Base-by-base conservation (phyloP, 2,329 filamentous ascomycete genomes). In the Phoma sp. region DNA sequence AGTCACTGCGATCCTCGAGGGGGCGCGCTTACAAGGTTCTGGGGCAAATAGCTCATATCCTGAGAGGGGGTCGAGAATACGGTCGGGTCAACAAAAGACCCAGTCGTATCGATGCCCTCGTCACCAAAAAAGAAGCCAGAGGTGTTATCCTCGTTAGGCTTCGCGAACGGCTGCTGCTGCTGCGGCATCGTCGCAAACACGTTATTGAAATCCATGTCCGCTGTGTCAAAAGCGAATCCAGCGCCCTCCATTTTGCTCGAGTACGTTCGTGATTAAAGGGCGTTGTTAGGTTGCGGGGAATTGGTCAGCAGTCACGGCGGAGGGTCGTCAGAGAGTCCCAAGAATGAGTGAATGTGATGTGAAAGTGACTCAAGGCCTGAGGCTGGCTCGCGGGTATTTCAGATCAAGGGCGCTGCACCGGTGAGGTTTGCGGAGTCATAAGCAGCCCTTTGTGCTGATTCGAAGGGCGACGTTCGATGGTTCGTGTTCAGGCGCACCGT, bases 91-190 rank as follows among this genome's bases (percentile, higher is more conserved):
- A 67, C 58, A 45, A 65, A 67, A 47, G 63, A 57, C 43, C 47
- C 55, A 24, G 65, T 60, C 22, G 71, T 73, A 45, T 74, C 70
- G 58, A 74, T 71, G 22, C 63, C 71, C 64, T 74, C 72, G 58
- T 74, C 71, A 62, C 59, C 62, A 39, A 67, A 69, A 58, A 68
- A 69, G 61, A 70, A 68, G 60, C 58, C 59, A 46, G 66, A 66
- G 55, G 71, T 74, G 55, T 71, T 66, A 72, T 61, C 70, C 64
- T 70, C 63, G 29, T 31, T 52, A 22, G 65, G 60, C 65, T 73
- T 73, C 62, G 57, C 58, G 54, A 64, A 70, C 45, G 63, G 43
- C 41, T 55, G 59, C 47, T 63, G 59, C 44, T 63, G 49, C 44
- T 56, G 54, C 51, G 60, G 56, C 51, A 64, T 54, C 60, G 65